Base-by-base conservation (phyloP, 2,329 filamentous ascomycete genomes). In the Lasiodiplodia theobromae region DNA sequence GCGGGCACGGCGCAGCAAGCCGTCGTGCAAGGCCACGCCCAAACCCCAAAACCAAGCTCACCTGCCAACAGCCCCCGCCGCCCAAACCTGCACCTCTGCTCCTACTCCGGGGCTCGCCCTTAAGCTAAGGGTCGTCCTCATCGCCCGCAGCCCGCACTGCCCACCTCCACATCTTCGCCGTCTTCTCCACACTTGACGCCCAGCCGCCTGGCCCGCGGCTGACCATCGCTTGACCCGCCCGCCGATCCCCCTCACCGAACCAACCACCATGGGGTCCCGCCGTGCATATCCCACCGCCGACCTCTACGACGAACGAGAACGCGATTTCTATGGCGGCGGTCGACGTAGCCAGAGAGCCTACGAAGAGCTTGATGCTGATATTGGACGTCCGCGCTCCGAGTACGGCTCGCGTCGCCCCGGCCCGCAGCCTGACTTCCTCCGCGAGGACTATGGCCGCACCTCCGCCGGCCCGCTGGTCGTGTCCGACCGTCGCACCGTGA, bases 361-460 rank as follows among this genome's bases (percentile, higher is more conserved):
- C 71, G 83, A 85, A 37, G 84, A 86, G 62, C 77, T 85, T 54
- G 84, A 87, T 68, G 70, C 84, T 53, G 85, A 86, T 71, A 78
- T 85, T 67, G 75, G 75, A 51, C 44, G 66, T 18, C 54, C 54
- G 11, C 67, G 71, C 67, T 51, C 68, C 68, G 60, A 65, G 28
- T 65, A 51, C 66, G 65, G 72, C 74, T 58, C 72, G 70, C 51
- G 74, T 75, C 69, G 75, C 76, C 79, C 82, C 12, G 78, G 79
- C 34, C 80, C 81, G 62, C 77, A 78, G 67, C 84, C 83, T 64
- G 83, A 85, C 72, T 85, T 85, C 74, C 77, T 86, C 68, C 79
- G 82, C 56, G 83, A 85, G 68, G 83, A 84, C 73, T 84, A 85
- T 73, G 83, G 81, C 70, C 77, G 81, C 67, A 78, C 78, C 60